A percentile compares a stretch with the other conserved stretches of the same genome.
Evolutionary conservation across 2,329 filamentous ascomycete genomes (phyloP).

Genomic region (Bipolaris zeicola): DNA sequence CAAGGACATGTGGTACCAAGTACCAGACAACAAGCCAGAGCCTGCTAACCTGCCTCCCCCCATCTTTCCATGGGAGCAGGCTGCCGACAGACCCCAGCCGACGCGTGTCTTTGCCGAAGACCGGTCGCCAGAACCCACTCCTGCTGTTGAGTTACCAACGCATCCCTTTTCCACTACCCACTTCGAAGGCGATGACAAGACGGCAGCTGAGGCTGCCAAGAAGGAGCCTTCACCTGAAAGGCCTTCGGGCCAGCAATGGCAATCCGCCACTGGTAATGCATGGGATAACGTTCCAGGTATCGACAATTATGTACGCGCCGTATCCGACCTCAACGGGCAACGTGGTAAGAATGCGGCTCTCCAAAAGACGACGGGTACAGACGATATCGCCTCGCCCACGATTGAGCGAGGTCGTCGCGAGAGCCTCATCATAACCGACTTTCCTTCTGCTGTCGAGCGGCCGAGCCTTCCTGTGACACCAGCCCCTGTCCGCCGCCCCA

Average conservation of each 20-base stretch:
- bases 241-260: slow-evolving; percentile 66
- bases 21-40: slow-evolving; percentile 65
- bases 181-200: slow-evolving; percentile 29
- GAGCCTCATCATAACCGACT: slow-evolving; percentile 79
- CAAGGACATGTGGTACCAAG: slow-evolving; percentile 84
- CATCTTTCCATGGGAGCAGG: slow-evolving; percentile 90
- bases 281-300: slow-evolving; percentile 95
- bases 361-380: slow-evolving; percentile 29
- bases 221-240: slow-evolving; percentile 20
- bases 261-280: slow-evolving; percentile 69
- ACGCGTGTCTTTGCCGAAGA: slow-evolving; percentile 71
- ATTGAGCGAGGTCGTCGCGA: slow-evolving; percentile 51
- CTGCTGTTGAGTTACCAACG: slow-evolving; percentile 22
- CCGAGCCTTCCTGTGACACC: slow-evolving; percentile 91
- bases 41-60: slow-evolving; percentile 66
- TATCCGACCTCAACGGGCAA: slow-evolving; percentile 66
- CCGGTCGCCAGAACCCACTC: slow-evolving; percentile 47
- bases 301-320: slow-evolving; percentile 78
- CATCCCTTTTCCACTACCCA: slow-evolving; percentile 41
- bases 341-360: slow-evolving; percentile 55
- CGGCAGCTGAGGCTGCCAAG: slow-evolving; percentile 16
- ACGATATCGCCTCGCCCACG: slow-evolving; percentile 42
- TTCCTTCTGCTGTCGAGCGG: slow-evolving; percentile 79
- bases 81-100: slow-evolving; percentile 65
- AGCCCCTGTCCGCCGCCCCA: slow-evolving; percentile 73